phyloP scores from a whole-genome alignment of 2,329 filamentous ascomycete species.

The Zymoseptoria crescenta region DNA sequence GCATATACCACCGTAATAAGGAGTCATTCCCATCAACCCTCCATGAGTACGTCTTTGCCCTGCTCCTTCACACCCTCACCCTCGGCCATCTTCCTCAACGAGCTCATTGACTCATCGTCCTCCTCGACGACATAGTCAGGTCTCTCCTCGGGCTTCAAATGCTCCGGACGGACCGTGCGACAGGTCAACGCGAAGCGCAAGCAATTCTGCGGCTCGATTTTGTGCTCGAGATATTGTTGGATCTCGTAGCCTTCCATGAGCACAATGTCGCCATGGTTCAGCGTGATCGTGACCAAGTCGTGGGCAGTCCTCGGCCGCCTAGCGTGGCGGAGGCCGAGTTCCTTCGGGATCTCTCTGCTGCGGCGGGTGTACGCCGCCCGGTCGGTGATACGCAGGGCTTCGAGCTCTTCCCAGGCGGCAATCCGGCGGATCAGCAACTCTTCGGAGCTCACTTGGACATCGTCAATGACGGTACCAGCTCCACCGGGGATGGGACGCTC shows the following conservation, averaged over 20 bases:
- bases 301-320: slow-evolving; percentile 28
- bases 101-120: slow-evolving; percentile 25
- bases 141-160: slow-evolving; percentile 33
- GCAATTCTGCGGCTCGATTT: slow-evolving; percentile 44
- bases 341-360: slow-evolving; percentile 29
- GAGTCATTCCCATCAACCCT: background rate
- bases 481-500: slow-evolving; percentile 22
- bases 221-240: slow-evolving; percentile 54
- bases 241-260: slow-evolving; percentile 55
- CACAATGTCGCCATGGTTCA: slow-evolving; percentile 57
- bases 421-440: slow-evolving; percentile 30
- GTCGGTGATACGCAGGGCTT: slow-evolving; percentile 13
- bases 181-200: slow-evolving; percentile 52
- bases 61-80: background rate
- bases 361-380: slow-evolving; percentile 20
- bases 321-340: slow-evolving; percentile 28
- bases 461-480: slow-evolving; percentile 5
- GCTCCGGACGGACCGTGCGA: slow-evolving; percentile 43
- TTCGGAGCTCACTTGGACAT: background rate
- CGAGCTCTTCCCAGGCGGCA: slow-evolving; percentile 26
- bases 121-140: slow-evolving; percentile 32
- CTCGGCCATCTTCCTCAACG: slow-evolving; percentile 8
- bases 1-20: background rate
- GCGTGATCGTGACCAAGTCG: slow-evolving; percentile 36
- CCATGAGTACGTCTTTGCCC: background rate